A percentile compares a stretch with the other conserved stretches of the same genome.
These are phyloP conservation scores for Astrothelium subdiscretum DNA, from an alignment of 495 filamentous ascomycete genomes.

Conservation along the genomic window DNA sequence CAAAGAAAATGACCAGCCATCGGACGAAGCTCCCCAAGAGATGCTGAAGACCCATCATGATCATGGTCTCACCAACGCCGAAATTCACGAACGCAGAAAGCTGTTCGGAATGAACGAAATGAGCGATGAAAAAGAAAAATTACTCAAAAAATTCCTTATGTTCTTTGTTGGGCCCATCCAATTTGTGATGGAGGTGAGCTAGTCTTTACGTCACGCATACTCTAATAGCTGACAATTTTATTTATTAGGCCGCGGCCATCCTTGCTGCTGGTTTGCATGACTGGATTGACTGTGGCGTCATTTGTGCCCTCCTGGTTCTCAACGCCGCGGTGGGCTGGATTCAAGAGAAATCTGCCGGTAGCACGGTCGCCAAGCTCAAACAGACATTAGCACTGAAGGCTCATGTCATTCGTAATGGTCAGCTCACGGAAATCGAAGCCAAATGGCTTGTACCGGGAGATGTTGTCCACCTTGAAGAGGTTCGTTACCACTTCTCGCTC, in stretches of 20 bases:
- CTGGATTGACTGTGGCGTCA: conserved; percentile 76
- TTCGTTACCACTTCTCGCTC: conserved; percentile 18
- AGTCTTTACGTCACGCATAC: not conserved
- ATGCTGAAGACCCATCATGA: conserved; percentile 60
- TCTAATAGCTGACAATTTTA: not conserved
- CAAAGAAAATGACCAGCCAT: conserved; percentile 39
- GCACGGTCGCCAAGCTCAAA: conserved; percentile 85
- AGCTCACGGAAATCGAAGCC: conserved; percentile 58
- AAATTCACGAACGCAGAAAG: conserved; percentile 56
- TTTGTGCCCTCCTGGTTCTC: conserved; percentile 58
- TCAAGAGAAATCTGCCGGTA: conserved; percentile 83
- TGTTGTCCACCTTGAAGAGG: conserved; percentile 77
- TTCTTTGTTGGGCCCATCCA: conserved; percentile 89
- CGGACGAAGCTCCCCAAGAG: conserved; percentile 48
- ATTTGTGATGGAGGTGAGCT: conserved; percentile 81
- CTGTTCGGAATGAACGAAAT: conserved; percentile 81
- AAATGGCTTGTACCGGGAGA: conserved; percentile 79
- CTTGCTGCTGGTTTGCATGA: conserved; percentile 70
- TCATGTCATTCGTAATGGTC: conserved; percentile 67
- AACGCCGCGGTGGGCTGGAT: conserved; percentile 80
- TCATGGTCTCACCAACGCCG: conserved; percentile 56
- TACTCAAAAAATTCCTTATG: conserved; percentile 69
- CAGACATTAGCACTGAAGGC: conserved; percentile 81
- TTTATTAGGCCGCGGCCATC: conserved; percentile 50
- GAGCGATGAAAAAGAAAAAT: conserved; percentile 78